Evolutionary conservation across 441 rosid genomes (phyloP), one percentile per base, ranked within the genome.

Genomic region (Sinapis alba): DNA sequence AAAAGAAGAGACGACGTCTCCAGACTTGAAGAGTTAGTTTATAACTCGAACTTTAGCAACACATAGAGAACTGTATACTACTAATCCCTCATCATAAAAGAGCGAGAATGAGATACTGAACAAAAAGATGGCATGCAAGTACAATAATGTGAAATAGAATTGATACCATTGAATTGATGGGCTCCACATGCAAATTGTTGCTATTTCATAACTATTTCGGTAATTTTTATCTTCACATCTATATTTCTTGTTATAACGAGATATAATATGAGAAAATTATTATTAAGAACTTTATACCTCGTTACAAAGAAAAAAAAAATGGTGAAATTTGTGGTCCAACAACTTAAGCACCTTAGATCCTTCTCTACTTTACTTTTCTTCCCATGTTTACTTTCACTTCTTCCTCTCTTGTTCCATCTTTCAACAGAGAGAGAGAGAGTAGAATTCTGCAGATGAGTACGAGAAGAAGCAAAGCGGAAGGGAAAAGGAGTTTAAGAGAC

Each of bases 91-190:
- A 18, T n/a, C n/a, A n/a, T 4, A 65, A 50, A 24, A 61, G 45
- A 24, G 32, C 16, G 62, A 50, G 74, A 75, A 69, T 62, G 70
- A 62, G 79, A 76, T 75, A 59, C 74, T 68, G n/a, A 62, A 61
- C 68, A 32, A 60, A 57, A 74, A 68, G 38, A 75, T 34, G 78
- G 67, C 53, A n/a, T n/a, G n/a, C n/a, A n/a, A 75, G 79, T 69
- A 69, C 79, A 76, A 76, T 76, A 69, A 76, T 76, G 26, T 50
- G 54, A 60, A 50, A 11, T 45, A 45, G 41, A n/a, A n/a, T n/a
- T n/a, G n/a, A n/a, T 19, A 9, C 47, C 47, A 51, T 7, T 8
- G 8, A 19, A 51, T 51, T 3, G 6, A 62, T 16, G 12, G 16
- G 50, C 18, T 62, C 27, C 45, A 38, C 45, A 62, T 36, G 67